Conservation (phyloP, 768 basidiomycete species). For the Astraeus odoratus region DNA sequence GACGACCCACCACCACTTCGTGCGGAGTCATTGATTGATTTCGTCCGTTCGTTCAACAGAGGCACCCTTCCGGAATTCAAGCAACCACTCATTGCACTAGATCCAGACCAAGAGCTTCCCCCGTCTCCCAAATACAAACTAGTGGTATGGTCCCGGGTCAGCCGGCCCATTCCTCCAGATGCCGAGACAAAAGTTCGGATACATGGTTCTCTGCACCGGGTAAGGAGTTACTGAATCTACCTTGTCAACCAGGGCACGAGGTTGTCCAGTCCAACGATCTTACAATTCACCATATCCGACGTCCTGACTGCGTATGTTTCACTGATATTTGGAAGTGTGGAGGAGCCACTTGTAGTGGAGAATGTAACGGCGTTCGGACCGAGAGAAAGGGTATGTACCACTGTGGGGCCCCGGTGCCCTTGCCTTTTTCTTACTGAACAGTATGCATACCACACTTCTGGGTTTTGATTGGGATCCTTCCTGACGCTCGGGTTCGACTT, state of each 20-base stretch:
- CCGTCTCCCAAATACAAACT: conserved; percentile 30
- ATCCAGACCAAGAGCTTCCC: background rate
- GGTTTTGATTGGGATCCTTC: background rate
- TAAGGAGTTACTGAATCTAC: background rate
- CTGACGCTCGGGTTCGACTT: background rate
- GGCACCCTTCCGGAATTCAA: conserved; percentile 12
- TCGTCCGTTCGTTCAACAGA: conserved; percentile 53
- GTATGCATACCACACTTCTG: no score
- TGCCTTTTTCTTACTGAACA: no score
- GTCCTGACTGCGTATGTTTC: conserved; percentile 62
- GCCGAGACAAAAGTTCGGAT: background rate
- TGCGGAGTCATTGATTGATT: conserved; percentile 41
- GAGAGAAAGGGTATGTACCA: conserved; percentile 51
- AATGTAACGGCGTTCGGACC: conserved; percentile 67
- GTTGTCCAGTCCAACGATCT: conserved; percentile 27
- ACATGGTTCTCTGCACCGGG: background rate
- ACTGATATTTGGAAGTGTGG: conserved; percentile 31
- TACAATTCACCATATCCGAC: conserved; percentile 59
- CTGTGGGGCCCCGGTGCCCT: no score
- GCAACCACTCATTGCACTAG: background rate
- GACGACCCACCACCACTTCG: conserved; percentile 33
- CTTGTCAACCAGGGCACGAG: conserved; percentile 1
- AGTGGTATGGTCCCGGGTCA: conserved; percentile 47
- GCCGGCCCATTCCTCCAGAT: conserved; percentile 6
- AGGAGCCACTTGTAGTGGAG: conserved; percentile 45